phyloP scores from a whole-genome alignment of 805 yeast genomes.

The Ogataea minuta region DNA sequence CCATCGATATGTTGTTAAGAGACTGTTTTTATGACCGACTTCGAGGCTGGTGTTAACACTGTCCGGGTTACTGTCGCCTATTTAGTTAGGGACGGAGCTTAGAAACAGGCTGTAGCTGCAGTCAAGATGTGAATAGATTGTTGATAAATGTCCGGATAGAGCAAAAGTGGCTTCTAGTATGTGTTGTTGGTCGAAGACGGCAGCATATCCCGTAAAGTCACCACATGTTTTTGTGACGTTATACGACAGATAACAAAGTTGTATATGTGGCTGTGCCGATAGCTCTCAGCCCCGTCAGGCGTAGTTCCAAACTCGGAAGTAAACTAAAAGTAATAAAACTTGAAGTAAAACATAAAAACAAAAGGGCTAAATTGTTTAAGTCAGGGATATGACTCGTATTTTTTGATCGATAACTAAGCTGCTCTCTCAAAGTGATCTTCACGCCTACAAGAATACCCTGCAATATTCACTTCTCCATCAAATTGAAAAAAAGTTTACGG shows the following conservation, averaged over 20 bases:
- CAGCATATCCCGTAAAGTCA: conserved; percentile 37
- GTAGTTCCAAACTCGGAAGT: conserved; percentile 6
- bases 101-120: conserved; percentile 9
- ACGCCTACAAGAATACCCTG: not conserved
- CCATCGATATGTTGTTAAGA: conserved; percentile 2
- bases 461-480: not conserved
- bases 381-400: conserved; percentile 7
- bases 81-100: conserved; percentile 33
- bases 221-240: conserved; percentile 22
- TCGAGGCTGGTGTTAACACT: not conserved
- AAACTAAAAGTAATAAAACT: conserved; percentile 9
- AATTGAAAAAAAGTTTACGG: not conserved
- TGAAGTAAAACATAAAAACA: conserved; percentile 9
- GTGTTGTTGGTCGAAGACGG: conserved; percentile 20
- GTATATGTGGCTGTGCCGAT: conserved; percentile 3
- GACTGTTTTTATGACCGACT: not conserved
- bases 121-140: conserved; percentile 27
- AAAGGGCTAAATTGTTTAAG: conserved; percentile 1
- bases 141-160: conserved; percentile 32
- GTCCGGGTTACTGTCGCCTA: conserved; percentile 30
- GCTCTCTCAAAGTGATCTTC: not conserved
- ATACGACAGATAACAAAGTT: not conserved
- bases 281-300: conserved; percentile 1
- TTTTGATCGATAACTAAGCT: not conserved
- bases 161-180: conserved; percentile 31